These are phyloP conservation scores for Ustilago vetiveriae DNA, from an alignment of 1,284 basidiomycete species.

Conservation along the genomic window DNA sequence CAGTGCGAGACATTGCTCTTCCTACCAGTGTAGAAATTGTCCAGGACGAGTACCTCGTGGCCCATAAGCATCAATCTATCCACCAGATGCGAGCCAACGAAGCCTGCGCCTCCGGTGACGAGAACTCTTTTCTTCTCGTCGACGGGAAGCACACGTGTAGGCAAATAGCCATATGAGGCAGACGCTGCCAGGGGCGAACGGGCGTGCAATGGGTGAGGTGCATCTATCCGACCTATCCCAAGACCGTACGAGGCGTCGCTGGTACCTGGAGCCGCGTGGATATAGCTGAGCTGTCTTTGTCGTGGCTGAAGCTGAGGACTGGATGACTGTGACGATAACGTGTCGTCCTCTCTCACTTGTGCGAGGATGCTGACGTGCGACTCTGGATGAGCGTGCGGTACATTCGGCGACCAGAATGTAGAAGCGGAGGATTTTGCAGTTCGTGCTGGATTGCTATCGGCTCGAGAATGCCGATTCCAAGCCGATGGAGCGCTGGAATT, in stretches of 20 bases:
- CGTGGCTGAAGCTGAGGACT: neutral
- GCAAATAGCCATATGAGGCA: slow-evolving; percentile 73
- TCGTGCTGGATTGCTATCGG: slow-evolving; percentile 22
- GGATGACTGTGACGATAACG: neutral
- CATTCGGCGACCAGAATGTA: slow-evolving; percentile 38
- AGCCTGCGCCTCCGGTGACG: slow-evolving; percentile 91
- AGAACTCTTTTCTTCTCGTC: slow-evolving; percentile 85
- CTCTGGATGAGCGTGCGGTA: slow-evolving; percentile 33
- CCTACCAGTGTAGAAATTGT: slow-evolving; percentile 98
- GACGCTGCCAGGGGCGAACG: neutral
- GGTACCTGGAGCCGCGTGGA: slow-evolving; percentile 36
- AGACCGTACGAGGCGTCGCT: slow-evolving; percentile 10
- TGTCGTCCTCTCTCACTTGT: slow-evolving; percentile 11
- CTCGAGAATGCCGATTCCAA: slow-evolving; percentile 17
- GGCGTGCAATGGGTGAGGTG: neutral
- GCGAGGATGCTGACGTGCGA: slow-evolving; percentile 40
- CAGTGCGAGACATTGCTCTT: slow-evolving; percentile 80
- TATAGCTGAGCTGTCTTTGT: slow-evolving; percentile 34
- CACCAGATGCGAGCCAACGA: slow-evolving; percentile 91
- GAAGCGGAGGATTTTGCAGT: slow-evolving; percentile 14
- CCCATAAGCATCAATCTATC: slow-evolving; percentile 97
- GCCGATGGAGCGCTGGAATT: neutral
- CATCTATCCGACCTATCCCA: slow-evolving; percentile 10
- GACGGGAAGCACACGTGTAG: slow-evolving; percentile 84
- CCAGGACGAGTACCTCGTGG: slow-evolving; percentile 94